These are phyloP conservation scores for Hygrocybe coccinea DNA, from an alignment of 768 basidiomycete species.

Conservation along the genomic window DNA sequence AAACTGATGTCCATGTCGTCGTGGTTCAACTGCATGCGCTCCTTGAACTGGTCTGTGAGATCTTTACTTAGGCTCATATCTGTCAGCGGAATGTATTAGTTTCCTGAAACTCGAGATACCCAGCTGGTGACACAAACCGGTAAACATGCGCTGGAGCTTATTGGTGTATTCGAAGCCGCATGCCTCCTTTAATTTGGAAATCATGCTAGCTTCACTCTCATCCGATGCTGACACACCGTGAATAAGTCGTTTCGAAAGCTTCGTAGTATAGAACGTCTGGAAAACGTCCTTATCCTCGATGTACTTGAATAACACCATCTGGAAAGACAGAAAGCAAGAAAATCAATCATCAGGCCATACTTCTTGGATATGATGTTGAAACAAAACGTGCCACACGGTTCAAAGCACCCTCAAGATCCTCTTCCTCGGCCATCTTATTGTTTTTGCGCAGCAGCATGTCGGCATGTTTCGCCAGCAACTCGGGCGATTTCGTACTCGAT, in stretches of 20 bases:
- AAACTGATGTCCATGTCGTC: conserved; percentile 87
- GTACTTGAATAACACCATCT: conserved; percentile 99
- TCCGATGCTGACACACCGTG: conserved; percentile 89
- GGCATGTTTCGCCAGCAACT: conserved; percentile 86
- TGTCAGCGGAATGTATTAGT: conserved; percentile 25
- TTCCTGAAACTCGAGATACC: neutral
- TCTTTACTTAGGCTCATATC: conserved; percentile 96
- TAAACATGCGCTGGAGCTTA: conserved; percentile 93
- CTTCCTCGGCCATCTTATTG: conserved; percentile 92
- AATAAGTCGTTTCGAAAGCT: conserved; percentile 88
- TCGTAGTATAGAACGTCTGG: conserved; percentile 96
- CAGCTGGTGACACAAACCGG: conserved; percentile 1
- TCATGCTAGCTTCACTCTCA: conserved; percentile 96
- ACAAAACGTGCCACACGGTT: conserved; percentile 71
- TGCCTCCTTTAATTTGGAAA: conserved; percentile 92
- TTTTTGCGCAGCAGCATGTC: conserved; percentile 88
- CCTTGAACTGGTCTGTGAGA: conserved; percentile 90
- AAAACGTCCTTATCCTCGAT: conserved; percentile 99
- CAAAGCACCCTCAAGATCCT: conserved; percentile 82
- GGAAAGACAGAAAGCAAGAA: conserved; percentile 24
- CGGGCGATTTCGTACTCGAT: conserved; percentile 86
- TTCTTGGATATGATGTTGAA: conserved; percentile 27
- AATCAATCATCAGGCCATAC: neutral
- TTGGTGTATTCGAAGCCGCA: conserved; percentile 97
- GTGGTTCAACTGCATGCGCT: conserved; percentile 83